Percentiles rank a stretch among this genome's conserved stretches.
Evolutionary conservation across 2,329 filamentous ascomycete species (phyloP).

Genomic region (Lasiodiplodia gonubiensis): DNA sequence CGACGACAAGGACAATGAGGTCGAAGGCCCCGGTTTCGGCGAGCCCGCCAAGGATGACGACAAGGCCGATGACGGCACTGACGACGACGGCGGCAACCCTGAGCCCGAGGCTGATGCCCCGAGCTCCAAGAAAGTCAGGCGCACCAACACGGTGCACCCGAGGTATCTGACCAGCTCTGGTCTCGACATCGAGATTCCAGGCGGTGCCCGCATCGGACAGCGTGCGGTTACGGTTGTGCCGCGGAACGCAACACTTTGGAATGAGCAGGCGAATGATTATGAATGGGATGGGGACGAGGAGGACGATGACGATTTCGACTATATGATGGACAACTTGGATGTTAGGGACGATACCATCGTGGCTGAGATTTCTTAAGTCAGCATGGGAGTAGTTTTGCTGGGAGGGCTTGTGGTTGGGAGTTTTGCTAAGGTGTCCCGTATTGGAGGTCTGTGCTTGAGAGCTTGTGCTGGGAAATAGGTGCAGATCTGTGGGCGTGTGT

Average conservation of each 20-base stretch:
- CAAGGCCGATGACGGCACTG: neutral
- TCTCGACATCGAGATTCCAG: neutral
- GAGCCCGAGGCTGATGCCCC: neutral
- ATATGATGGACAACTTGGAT: conserved; percentile 7
- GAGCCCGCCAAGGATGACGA: neutral
- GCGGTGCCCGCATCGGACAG: conserved; percentile 3
- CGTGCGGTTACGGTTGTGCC: neutral
- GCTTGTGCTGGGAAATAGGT: no score
- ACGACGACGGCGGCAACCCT: neutral
- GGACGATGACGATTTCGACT: neutral
- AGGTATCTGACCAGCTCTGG: neutral
- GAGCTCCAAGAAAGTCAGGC: no score
- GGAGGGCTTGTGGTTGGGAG: no score
- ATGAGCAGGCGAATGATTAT: no score
- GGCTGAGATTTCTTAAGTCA: no score
- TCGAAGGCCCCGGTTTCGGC: no score
- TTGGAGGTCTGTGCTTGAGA: no score
- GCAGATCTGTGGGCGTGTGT: no score
- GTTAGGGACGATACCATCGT: neutral
- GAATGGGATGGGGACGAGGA: neutral
- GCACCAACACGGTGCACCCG: neutral
- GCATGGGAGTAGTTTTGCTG: no score
- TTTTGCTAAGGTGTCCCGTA: no score
- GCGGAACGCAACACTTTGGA: neutral
- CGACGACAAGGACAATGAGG: neutral